Percentiles rank a stretch among this genome's conserved stretches.
Conservation (phyloP, 768 basidiomycete species). For the Lactifluus hygrophoroides region DNA sequence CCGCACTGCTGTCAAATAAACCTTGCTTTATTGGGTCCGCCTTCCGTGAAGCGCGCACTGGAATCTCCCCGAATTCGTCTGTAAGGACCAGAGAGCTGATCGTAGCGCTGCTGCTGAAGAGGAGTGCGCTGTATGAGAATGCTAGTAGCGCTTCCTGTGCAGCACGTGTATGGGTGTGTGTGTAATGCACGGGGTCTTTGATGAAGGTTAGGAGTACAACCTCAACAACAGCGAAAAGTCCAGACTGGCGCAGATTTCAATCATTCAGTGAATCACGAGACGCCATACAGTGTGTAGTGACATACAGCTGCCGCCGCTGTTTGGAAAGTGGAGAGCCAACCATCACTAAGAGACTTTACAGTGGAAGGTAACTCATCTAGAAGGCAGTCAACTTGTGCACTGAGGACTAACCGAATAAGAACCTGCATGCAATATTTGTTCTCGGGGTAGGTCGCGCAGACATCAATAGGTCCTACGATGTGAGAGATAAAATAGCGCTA, state of each 20-base stretch:
- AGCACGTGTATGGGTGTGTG: neutral
- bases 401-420: neutral
- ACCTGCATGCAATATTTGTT: neutral
- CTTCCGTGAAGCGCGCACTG: slow-evolving; percentile 3
- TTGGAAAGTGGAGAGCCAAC: slow-evolving; percentile 5
- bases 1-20: slow-evolving; percentile 8
- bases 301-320: neutral
- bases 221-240: slow-evolving; percentile 9
- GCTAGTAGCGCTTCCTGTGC: neutral
- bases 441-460: neutral
- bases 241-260: neutral
- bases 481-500: neutral
- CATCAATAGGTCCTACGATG: neutral
- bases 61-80: slow-evolving; percentile 10
- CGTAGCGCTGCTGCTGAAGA: slow-evolving; percentile 11
- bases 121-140: slow-evolving; percentile 11
- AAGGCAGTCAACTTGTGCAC: neutral
- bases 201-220: slow-evolving; percentile 4
- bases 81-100: slow-evolving; percentile 12
- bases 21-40: slow-evolving; percentile 6
- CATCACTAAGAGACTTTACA: slow-evolving; percentile 2
- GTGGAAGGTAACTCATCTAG: slow-evolving; percentile 1
- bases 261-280: neutral
- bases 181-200: neutral
- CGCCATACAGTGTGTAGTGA: neutral